Evolutionary conservation across 2,329 filamentous ascomycete species (phyloP).

Genomic region (Tricladium varicosporioides): DNA sequence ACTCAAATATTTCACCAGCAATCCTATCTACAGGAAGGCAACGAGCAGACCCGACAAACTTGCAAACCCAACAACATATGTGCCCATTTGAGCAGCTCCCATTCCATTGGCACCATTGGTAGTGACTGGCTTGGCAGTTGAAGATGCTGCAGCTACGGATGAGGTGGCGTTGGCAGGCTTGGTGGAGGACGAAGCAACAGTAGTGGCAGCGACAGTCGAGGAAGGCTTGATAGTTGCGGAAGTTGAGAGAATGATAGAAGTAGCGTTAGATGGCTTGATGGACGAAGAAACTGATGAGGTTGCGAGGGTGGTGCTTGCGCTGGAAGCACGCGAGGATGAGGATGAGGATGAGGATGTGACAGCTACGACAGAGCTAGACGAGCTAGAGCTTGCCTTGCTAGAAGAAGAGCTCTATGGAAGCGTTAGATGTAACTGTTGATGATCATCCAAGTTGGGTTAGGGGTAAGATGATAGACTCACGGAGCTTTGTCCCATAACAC

Average conservation of each 20-base stretch:
- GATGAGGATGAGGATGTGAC: neutral
- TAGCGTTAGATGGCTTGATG: neutral
- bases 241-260: neutral
- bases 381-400: neutral
- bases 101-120: constrained; percentile 7
- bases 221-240: neutral
- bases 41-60: constrained; percentile 10
- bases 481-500: constrained; percentile 15
- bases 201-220: neutral
- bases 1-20: neutral
- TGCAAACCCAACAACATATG: constrained; percentile 15
- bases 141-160: neutral
- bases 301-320: neutral
- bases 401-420: neutral
- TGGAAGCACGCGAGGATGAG: neutral
- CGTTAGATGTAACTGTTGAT: neutral
- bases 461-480: constrained; percentile 1
- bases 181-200: neutral
- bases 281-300: neutral
- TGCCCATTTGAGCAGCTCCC: constrained; percentile 9
- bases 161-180: constrained; percentile 7
- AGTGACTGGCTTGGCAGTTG: constrained; percentile 11
- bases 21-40: constrained; percentile 12
- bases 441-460: neutral
- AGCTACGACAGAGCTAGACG: neutral